Conservation (phyloP, 495 filamentous ascomycete genomes). For the Aspergillus heteromorphus region DNA sequence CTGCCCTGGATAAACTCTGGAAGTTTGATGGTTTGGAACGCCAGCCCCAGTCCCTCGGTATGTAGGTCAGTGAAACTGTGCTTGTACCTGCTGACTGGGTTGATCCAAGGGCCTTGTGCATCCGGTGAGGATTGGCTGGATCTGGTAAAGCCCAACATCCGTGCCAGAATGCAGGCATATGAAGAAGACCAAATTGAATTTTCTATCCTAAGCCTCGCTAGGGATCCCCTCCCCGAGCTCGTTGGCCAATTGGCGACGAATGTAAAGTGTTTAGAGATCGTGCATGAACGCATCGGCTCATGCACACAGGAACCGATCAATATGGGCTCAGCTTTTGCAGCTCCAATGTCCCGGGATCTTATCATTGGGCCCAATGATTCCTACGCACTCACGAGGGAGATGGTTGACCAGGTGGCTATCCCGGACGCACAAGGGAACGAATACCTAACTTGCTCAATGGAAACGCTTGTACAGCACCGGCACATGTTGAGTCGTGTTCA, state of each 20-base stretch:
- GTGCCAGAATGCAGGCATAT: conserved; percentile 48
- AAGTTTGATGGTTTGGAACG: conserved; percentile 82
- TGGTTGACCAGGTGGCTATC: conserved; percentile 27
- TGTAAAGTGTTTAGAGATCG: conserved; percentile 32
- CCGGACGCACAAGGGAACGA: conserved; percentile 10
- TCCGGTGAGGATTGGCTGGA: conserved; percentile 45
- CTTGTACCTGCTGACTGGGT: background rate
- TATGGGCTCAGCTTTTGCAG: background rate
- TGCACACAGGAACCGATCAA: background rate
- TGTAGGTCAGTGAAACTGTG: conserved; percentile 8
- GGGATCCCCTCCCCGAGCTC: conserved; percentile 44
- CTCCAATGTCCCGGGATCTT: conserved; percentile 12
- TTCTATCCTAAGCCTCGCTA: conserved; percentile 49
- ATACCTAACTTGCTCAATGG: conserved; percentile 16
- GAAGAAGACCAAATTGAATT: conserved; percentile 53
- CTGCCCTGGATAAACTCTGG: conserved; percentile 70
- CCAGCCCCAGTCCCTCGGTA: conserved; percentile 68
- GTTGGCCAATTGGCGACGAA: conserved; percentile 41
- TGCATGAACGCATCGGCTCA: conserved; percentile 30
- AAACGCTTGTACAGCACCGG: conserved; percentile 24
- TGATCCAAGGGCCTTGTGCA: conserved; percentile 23
- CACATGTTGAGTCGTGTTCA: conserved; percentile 30
- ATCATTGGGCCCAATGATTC: conserved; percentile 29
- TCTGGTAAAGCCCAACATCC: conserved; percentile 40
- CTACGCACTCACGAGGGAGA: conserved; percentile 28